A percentile compares a stretch with the other conserved stretches of the same genome.
phyloP scores from a whole-genome alignment of 164 flowering plant species.

The Stephania yunnanensis region DNA sequence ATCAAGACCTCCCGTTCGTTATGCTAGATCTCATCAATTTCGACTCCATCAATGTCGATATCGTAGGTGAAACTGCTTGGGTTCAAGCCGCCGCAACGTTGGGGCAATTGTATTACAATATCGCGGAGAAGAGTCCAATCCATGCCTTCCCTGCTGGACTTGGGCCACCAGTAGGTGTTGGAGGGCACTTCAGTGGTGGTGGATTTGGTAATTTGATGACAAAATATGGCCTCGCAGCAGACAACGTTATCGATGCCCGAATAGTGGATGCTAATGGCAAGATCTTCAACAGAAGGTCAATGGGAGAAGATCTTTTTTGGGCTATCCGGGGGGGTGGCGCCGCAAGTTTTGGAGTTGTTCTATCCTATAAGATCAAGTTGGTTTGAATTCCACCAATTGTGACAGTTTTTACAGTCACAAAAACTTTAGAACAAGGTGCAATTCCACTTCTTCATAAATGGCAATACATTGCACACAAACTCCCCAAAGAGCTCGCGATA shows the following conservation, averaged over 20 bases:
- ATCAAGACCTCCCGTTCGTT: background rate
- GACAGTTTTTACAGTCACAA: background rate
- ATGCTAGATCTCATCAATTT: background rate
- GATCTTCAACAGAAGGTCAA: background rate
- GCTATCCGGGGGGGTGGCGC: constrained; percentile 6
- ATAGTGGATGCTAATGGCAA: background rate
- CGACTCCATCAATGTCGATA: background rate
- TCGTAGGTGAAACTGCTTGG: constrained; percentile 3
- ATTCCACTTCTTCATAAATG: background rate
- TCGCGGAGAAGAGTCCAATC: constrained; percentile 1
- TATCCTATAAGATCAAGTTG: constrained; percentile 2
- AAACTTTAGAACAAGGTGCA: constrained; percentile 10
- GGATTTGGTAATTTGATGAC: constrained; percentile 5
- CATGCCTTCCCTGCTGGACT: background rate
- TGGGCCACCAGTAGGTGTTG: constrained; percentile 1
- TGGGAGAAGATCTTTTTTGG: constrained; percentile 10
- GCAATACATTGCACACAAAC: constrained; percentile 2
- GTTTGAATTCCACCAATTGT: constrained; percentile 5
- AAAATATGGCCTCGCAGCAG: constrained; percentile 3
- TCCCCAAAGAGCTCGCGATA: background rate
- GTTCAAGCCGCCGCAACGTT: background rate
- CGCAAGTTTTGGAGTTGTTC: constrained; percentile 6
- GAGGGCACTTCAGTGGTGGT: constrained; percentile 10
- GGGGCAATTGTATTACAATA: background rate
- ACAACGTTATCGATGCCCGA: background rate